phyloP scores from a whole-genome alignment of 306 rosid genomes.

The Trifolium dubium region DNA sequence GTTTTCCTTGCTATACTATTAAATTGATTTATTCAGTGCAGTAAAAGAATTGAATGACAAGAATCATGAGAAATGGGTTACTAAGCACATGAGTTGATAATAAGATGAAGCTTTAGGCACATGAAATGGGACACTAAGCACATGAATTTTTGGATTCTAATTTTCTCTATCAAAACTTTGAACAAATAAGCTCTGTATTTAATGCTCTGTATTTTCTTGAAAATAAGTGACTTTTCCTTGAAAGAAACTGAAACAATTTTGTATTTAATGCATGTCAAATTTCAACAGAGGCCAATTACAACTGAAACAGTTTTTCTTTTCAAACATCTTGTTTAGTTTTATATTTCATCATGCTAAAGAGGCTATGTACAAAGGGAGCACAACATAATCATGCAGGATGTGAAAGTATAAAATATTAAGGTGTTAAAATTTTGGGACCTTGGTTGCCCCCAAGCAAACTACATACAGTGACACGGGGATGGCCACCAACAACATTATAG shows the following conservation, averaged over 20 bases:
- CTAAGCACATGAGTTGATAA: slow-evolving; percentile 15
- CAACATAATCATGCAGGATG: not conserved
- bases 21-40: slow-evolving; percentile 4
- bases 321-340: slow-evolving; percentile 16
- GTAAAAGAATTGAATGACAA: slow-evolving; percentile 13
- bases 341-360: slow-evolving; percentile 7
- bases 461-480: not conserved
- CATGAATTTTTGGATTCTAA: not conserved
- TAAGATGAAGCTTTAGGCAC: not conserved
- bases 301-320: slow-evolving; percentile 21
- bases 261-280: slow-evolving; percentile 9
- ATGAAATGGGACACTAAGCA: too few relatives aligned
- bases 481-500: slow-evolving; percentile 21
- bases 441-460: slow-evolving; percentile 7
- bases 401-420: slow-evolving; percentile 9
- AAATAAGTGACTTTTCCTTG: not conserved
- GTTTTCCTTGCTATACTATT: slow-evolving; percentile 6
- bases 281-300: slow-evolving; percentile 18
- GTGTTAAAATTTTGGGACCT: not conserved
- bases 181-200: too few relatives aligned
- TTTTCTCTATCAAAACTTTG: not conserved
- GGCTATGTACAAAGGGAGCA: not conserved
- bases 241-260: not conserved
- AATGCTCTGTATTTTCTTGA: too few relatives aligned
- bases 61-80: slow-evolving; percentile 19